Evolutionary conservation across 768 basidiomycete genomes (phyloP).

Genomic region (Xerocomus spinulosus): DNA sequence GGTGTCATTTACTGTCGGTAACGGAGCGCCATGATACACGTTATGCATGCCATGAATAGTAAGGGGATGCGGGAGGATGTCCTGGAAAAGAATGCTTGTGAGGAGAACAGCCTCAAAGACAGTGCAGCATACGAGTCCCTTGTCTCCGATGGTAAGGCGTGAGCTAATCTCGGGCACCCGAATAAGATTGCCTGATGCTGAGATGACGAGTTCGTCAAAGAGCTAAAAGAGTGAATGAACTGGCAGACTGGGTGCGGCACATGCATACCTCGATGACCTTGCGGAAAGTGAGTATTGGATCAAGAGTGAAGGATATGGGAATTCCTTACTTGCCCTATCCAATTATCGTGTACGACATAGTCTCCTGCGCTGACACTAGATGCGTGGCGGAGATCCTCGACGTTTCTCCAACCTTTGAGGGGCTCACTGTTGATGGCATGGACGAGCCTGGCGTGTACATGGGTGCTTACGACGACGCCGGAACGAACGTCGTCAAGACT

Average conservation of each 20-base stretch:
- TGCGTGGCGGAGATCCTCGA: slow-evolving; percentile 52
- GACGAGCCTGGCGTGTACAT: slow-evolving; percentile 61
- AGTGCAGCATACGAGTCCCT: slow-evolving; percentile 52
- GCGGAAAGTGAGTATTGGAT: slow-evolving; percentile 11
- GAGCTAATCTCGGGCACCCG: slow-evolving; percentile 75
- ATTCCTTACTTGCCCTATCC: slow-evolving; percentile 78
- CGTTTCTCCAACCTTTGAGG: slow-evolving; percentile 59
- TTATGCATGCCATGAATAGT: slow-evolving; percentile 44
- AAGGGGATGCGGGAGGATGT: slow-evolving; percentile 58
- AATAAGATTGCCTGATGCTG: slow-evolving; percentile 64
- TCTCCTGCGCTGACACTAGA: slow-evolving; percentile 70
- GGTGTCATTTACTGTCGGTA: slow-evolving; percentile 47
- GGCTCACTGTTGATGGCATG: slow-evolving; percentile 66
- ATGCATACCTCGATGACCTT: slow-evolving; percentile 72
- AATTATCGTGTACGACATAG: slow-evolving; percentile 77
- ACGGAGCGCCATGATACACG: slow-evolving; percentile 41
- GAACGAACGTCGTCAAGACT: slow-evolving; percentile 68
- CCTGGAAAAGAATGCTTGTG: slow-evolving; percentile 36
- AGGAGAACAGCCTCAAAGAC: neutral
- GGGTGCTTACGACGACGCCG: slow-evolving; percentile 65
- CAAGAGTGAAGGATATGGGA: slow-evolving; percentile 6
- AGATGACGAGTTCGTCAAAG: slow-evolving; percentile 77
- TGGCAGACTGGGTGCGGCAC: neutral
- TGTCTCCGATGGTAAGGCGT: slow-evolving; percentile 69
- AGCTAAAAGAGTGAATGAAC: slow-evolving; percentile 43